phyloP scores from a whole-genome alignment of 169 alveolate species.

The Plasmodium billcollinsi region DNA sequence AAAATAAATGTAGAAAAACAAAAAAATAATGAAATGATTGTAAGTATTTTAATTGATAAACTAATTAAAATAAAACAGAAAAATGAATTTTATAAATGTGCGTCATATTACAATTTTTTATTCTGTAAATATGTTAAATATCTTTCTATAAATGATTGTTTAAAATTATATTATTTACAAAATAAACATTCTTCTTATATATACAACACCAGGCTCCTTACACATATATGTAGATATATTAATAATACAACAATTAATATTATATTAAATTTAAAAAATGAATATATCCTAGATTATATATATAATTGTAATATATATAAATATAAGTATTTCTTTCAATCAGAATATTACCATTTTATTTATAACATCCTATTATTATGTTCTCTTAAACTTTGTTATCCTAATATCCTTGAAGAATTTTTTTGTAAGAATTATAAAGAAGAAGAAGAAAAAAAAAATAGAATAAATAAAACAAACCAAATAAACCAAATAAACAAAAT shows the following conservation, averaged over 20 bases:
- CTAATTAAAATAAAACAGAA: slow-evolving; percentile 40
- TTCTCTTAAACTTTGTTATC: slow-evolving; percentile 35
- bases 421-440: neutral
- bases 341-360: slow-evolving; percentile 32
- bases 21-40: slow-evolving; percentile 4
- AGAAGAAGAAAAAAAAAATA: neutral
- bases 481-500: too few species aligned
- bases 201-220: slow-evolving; percentile 14
- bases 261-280: slow-evolving; percentile 33
- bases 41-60: slow-evolving; percentile 45
- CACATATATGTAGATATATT: slow-evolving; percentile 18
- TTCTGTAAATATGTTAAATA: slow-evolving; percentile 19
- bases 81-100: slow-evolving; percentile 52
- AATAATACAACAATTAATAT: slow-evolving; percentile 34
- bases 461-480: neutral
- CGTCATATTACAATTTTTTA: slow-evolving; percentile 22
- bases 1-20: neutral
- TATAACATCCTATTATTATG: slow-evolving; percentile 51
- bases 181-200: slow-evolving; percentile 39
- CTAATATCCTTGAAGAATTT: slow-evolving; percentile 12
- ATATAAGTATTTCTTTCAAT: slow-evolving; percentile 43
- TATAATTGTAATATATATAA: slow-evolving; percentile 64
- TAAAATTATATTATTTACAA: slow-evolving; percentile 56
- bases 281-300: slow-evolving; percentile 41
- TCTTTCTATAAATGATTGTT: slow-evolving; percentile 46